Conservation (phyloP, 371 early-diverging fungal genomes). For the Circinella minor region DNA sequence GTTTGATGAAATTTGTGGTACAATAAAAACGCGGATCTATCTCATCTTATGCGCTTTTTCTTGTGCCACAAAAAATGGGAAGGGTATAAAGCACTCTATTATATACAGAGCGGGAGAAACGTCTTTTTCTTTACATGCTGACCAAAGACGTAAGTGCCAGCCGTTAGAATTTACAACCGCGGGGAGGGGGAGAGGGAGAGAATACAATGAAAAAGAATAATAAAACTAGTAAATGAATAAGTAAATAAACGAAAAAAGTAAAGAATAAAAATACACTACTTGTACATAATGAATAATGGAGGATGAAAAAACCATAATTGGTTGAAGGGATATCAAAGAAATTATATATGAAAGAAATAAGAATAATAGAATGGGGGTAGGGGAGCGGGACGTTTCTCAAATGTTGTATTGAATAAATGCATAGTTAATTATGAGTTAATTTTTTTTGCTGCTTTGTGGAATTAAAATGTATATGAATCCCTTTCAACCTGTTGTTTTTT, state of each 20-base stretch:
- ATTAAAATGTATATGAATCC: no score
- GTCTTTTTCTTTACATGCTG: slow-evolving; percentile 28
- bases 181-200: slow-evolving; percentile 1
- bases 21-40: no score
- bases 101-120: slow-evolving; percentile 17
- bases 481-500: no score
- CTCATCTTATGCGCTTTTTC: background rate
- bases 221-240: background rate
- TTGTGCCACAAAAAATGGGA: background rate
- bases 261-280: slow-evolving; percentile 4
- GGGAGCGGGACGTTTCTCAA: background rate
- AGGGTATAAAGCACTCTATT: background rate
- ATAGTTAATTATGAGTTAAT: no score
- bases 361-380: background rate
- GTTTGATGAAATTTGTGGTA: no score
- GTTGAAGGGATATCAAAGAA: background rate
- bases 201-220: slow-evolving; percentile 6
- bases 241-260: background rate
- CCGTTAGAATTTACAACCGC: slow-evolving; percentile 21
- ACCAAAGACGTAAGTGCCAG: slow-evolving; percentile 25
- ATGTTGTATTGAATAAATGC: no score
- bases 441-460: no score
- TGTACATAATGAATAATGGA: background rate
- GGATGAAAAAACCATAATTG: background rate
- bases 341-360: background rate